Evolutionary conservation across 2,329 filamentous ascomycete species (phyloP), one percentile per base, ranked within the genome.

Genomic region (Trichoderma oligosporum): DNA sequence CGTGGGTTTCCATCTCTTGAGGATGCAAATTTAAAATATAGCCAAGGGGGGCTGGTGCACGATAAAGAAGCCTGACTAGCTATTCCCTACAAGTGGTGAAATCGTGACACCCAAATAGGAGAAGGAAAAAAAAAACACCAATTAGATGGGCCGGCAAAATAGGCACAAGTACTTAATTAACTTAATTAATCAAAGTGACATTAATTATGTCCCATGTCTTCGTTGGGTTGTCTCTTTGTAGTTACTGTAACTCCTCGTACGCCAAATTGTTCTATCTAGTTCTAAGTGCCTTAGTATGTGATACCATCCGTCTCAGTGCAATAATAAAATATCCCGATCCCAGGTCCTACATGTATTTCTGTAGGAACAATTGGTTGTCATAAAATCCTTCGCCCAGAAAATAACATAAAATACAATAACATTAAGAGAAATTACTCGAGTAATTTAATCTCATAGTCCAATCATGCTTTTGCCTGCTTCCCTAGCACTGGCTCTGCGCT

Each of bases 401-500:
- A n/a, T n/a, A n/a, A n/a, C n/a, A n/a, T n/a, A n/a, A n/a, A n/a
- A n/a, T n/a, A n/a, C 27, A 31, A 31, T 11, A 31, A 31, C 27
- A 31, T 11, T 31, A 31, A 31, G 5, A 31, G 11, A 31, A 31
- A 31, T 47, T 18, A 27, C 22, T 24, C 12, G 46, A 35, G 36
- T 18, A 38, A 29, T 24, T 25, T 36, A 14, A 35, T 12, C 18
- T 18, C 31, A 24, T n/a, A 8, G 7, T 16, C 5, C n/a, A 41
- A 36, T 49, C 54, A 58, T n/a, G 59, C 48, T 27, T 29, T 55
- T 25, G 56, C 56, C 45, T 58, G 59, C 45, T 56, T 58, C 29
- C 18, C 36, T 2, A 48, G 41, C 46, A 53, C n/a, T 24, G 52
- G 45, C 29, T 59, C 57, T 25, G 41, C n/a, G n/a, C n/a, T 24